Percentiles rank a stretch among this genome's conserved stretches.
These are phyloP conservation scores for Neonectria ditissima DNA, from an alignment of 2,329 filamentous ascomycete genomes.

Conservation along the genomic window DNA sequence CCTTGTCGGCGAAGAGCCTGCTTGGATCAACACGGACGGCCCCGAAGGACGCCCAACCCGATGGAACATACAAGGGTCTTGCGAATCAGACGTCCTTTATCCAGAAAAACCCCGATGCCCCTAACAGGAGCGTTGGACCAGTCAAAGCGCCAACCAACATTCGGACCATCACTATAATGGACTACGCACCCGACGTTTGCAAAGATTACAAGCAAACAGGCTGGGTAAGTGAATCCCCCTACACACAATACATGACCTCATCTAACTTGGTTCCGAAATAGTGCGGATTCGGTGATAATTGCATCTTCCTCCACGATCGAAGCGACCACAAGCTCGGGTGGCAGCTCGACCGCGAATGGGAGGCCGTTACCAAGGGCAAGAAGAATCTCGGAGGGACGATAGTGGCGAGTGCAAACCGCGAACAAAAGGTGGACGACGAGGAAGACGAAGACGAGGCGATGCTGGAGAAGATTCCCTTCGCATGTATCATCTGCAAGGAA, in stretches of 20 bases:
- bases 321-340: conserved; percentile 91
- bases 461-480: conserved; percentile 88
- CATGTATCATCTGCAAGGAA: conserved; percentile 86
- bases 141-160: conserved; percentile 91
- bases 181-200: conserved; percentile 93
- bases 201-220: conserved; percentile 83
- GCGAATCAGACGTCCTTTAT: conserved; percentile 81
- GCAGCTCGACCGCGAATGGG: conserved; percentile 96
- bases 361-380: conserved; percentile 80
- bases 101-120: conserved; percentile 82
- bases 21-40: conserved; percentile 66
- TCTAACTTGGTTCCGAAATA: conserved; percentile 27
- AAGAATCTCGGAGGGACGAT: conserved; percentile 71
- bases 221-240: not conserved
- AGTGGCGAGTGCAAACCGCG: conserved; percentile 69
- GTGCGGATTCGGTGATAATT: conserved; percentile 56
- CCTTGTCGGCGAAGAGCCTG: conserved; percentile 63
- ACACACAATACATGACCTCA: not conserved
- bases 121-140: conserved; percentile 79
- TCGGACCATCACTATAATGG: conserved; percentile 87
- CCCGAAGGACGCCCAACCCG: conserved; percentile 53
- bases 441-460: conserved; percentile 74
- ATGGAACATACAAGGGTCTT: conserved; percentile 82
- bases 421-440: conserved; percentile 52
- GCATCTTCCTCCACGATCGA: conserved; percentile 81